Conservation (phyloP, 2,329 filamentous ascomycete genomes). For the Plenodomus biglobosus region DNA sequence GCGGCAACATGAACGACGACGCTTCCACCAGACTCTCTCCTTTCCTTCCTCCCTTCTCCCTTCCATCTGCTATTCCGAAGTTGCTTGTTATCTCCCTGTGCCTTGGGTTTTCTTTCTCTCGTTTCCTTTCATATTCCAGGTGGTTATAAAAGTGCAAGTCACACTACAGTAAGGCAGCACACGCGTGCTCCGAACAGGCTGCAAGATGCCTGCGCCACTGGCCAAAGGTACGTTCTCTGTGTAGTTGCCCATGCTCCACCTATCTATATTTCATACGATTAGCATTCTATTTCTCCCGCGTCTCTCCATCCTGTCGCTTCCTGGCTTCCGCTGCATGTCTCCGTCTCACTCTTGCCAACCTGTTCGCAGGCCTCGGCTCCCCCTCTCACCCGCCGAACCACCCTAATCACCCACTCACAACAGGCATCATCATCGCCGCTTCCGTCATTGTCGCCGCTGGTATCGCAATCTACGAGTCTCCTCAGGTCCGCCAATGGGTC, state of each 20-base stretch:
- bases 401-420: slow-evolving; percentile 33
- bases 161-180: neutral
- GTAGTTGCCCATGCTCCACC: slow-evolving; percentile 14
- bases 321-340: slow-evolving; percentile 3
- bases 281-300: slow-evolving; percentile 24
- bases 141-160: neutral
- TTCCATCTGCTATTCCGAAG: neutral
- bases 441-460: slow-evolving; percentile 63
- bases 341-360: slow-evolving; percentile 27
- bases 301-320: slow-evolving; percentile 7
- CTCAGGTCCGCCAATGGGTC: slow-evolving; percentile 64
- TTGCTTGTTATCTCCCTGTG: neutral
- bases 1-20: neutral
- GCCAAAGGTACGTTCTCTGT: slow-evolving; percentile 40
- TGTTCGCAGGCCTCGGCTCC: slow-evolving; percentile 35
- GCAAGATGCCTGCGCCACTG: slow-evolving; percentile 44
- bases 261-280: slow-evolving; percentile 13
- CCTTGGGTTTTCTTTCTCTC: neutral
- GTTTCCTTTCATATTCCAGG: neutral
- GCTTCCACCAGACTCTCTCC: neutral
- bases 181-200: neutral
- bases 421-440: slow-evolving; percentile 64
- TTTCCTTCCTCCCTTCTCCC: neutral
- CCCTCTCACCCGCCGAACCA: slow-evolving; percentile 18
- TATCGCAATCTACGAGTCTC: slow-evolving; percentile 65